phyloP scores from a whole-genome alignment of 2,329 filamentous ascomycete species.

The Calonectria naviculata region DNA sequence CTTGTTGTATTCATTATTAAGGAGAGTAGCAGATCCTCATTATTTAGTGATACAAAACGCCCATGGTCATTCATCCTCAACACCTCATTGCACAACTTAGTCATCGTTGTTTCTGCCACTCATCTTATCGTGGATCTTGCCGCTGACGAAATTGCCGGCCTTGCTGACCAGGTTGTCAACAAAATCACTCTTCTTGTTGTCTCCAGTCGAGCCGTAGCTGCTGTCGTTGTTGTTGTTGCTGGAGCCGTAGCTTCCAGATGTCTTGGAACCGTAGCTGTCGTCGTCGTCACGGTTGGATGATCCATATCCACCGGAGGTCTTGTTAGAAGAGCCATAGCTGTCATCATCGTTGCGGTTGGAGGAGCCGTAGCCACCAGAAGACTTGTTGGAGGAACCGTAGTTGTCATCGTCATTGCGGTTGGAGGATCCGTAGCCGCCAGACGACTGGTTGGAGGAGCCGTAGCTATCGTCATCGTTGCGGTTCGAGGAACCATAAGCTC shows the following conservation, averaged over 20 bases:
- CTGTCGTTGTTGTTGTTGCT: neutral
- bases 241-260: neutral
- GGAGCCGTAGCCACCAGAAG: constrained; percentile 23
- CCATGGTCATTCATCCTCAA: neutral
- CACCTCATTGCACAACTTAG: neutral
- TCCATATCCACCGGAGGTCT: neutral
- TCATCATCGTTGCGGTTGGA: constrained; percentile 26
- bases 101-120: neutral
- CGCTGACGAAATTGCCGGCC: neutral
- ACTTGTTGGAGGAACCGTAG: neutral
- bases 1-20: neutral
- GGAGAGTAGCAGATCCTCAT: neutral
- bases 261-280: neutral
- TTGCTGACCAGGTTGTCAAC: neutral
- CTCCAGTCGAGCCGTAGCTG: neutral
- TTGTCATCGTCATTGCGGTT: neutral
- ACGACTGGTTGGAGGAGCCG: neutral
- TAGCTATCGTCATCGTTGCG: neutral
- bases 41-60: neutral
- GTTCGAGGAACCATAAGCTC: constrained; percentile 26
- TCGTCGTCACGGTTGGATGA: constrained; percentile 24
- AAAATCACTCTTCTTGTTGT: constrained; percentile 13
- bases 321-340: neutral
- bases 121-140: neutral
- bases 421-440: neutral